Percentiles rank a stretch among this genome's conserved stretches.
Evolutionary conservation across 495 filamentous ascomycete genomes (phyloP).

Genomic region (Oidiodendron maius): DNA sequence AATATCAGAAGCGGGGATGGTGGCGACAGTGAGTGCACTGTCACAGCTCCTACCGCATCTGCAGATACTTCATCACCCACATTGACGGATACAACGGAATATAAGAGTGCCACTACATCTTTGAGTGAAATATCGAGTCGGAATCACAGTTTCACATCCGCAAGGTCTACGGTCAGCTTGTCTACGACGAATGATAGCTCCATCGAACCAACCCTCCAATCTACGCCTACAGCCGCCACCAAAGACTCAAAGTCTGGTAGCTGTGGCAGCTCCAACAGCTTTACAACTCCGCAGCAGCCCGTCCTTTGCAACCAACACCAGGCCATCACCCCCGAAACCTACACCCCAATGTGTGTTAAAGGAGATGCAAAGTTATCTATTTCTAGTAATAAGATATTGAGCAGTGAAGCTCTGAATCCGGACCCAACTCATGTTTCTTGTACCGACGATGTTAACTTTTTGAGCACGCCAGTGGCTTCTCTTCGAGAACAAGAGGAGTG

Average conservation of each 20-base stretch:
- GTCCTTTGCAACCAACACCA: too few species aligned
- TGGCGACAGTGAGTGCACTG: too few species aligned
- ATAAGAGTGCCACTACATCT: not conserved
- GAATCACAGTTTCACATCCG: slow-evolving; percentile 5
- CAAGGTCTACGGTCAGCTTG: not conserved
- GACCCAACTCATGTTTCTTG: too few species aligned
- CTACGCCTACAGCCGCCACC: not conserved
- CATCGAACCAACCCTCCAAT: not conserved
- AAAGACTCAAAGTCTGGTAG: not conserved
- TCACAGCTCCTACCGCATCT: too few species aligned
- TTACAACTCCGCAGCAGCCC: not conserved
- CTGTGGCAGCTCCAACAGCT: not conserved
- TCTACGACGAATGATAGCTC: not conserved
- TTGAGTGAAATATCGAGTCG: slow-evolving; percentile 3
- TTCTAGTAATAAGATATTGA: too few species aligned
- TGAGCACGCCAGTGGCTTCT: not conserved
- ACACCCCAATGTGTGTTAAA: too few species aligned
- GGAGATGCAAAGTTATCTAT: too few species aligned
- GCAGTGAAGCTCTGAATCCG: too few species aligned
- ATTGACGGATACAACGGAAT: not conserved
- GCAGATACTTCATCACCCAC: not conserved
- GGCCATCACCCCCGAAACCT: too few species aligned
- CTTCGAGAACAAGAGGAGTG: slow-evolving; percentile 5
- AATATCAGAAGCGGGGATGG: too few species aligned
- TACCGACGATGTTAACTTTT: too few species aligned